phyloP scores from a whole-genome alignment of 2,329 filamentous ascomycete species.

The Ustulina deusta region DNA sequence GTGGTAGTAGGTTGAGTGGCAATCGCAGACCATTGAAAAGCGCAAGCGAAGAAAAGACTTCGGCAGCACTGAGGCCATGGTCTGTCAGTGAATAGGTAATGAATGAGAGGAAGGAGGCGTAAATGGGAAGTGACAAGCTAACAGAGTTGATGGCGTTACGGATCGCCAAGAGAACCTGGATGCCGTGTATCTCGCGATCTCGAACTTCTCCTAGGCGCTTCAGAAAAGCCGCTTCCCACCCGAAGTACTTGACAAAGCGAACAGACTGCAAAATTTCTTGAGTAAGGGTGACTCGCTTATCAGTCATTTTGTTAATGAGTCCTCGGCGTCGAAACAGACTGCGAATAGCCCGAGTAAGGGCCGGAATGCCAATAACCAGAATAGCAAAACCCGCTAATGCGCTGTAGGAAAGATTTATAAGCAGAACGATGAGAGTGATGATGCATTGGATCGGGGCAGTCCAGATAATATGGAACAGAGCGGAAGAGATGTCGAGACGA shows the following conservation, averaged over 20 bases:
- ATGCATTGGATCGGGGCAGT: slow-evolving; percentile 82
- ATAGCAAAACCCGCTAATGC: slow-evolving; percentile 89
- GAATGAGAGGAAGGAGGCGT: slow-evolving; percentile 94
- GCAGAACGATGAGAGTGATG: slow-evolving; percentile 81
- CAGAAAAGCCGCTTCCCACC: slow-evolving; percentile 92
- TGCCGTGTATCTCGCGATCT: slow-evolving; percentile 80
- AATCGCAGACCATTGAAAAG: slow-evolving; percentile 92
- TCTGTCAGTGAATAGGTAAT: slow-evolving; percentile 80
- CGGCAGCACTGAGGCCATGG: slow-evolving; percentile 77
- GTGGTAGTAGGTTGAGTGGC: slow-evolving; percentile 87
- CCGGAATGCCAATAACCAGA: slow-evolving; percentile 80
- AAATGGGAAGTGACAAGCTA: slow-evolving; percentile 88
- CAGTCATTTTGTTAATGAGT: slow-evolving; percentile 91
- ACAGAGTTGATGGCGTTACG: slow-evolving; percentile 87
- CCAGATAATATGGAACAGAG: slow-evolving; percentile 93
- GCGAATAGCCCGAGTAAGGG: slow-evolving; percentile 81
- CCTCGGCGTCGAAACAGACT: slow-evolving; percentile 80
- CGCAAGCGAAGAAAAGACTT: slow-evolving; percentile 91
- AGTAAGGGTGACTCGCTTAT: slow-evolving; percentile 89
- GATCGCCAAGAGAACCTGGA: slow-evolving; percentile 85
- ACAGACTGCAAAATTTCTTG: slow-evolving; percentile 94
- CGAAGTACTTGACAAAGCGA: slow-evolving; percentile 95
- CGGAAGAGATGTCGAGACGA: slow-evolving; percentile 87
- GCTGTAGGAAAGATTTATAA: slow-evolving; percentile 91
- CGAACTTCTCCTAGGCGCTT: slow-evolving; percentile 80